phyloP scores from a whole-genome alignment of 176 grass and related monocot genomes.

The Ensete ventricosum region DNA sequence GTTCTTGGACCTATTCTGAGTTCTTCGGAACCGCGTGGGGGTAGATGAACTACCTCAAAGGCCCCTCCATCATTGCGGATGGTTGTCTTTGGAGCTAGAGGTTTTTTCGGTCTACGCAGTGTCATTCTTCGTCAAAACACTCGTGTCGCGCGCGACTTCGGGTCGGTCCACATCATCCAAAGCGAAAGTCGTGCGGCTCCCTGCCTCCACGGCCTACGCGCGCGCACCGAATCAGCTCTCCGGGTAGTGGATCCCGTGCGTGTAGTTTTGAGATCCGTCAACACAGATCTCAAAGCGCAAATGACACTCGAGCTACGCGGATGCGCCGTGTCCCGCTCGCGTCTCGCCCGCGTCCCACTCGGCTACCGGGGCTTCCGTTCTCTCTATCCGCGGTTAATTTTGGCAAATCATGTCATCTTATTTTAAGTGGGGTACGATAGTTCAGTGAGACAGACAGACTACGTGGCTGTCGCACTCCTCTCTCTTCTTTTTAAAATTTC shows the following conservation, averaged over 20 bases:
- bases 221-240: not conserved
- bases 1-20: not conserved
- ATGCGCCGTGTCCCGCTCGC: not conserved
- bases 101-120: not conserved
- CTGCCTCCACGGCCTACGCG: not conserved
- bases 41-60: not conserved
- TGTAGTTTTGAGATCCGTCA: not conserved
- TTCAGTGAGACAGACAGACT: not conserved
- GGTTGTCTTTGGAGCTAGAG: not conserved
- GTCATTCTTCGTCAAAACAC: not conserved
- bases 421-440: not conserved
- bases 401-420: not conserved
- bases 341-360: not conserved
- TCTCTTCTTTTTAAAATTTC: too few species aligned
- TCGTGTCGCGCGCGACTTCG: not conserved
- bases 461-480: too few species aligned
- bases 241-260: not conserved
- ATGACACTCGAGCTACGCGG: not conserved
- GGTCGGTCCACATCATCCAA: not conserved
- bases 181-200: not conserved
- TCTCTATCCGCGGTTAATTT: not conserved
- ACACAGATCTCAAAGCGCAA: not conserved
- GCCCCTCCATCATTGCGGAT: not conserved
- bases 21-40: not conserved
- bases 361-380: not conserved